Evolutionary conservation across 176 grass and related monocot genomes (phyloP).

Genomic region (Hsuehochloa calcarea): DNA sequence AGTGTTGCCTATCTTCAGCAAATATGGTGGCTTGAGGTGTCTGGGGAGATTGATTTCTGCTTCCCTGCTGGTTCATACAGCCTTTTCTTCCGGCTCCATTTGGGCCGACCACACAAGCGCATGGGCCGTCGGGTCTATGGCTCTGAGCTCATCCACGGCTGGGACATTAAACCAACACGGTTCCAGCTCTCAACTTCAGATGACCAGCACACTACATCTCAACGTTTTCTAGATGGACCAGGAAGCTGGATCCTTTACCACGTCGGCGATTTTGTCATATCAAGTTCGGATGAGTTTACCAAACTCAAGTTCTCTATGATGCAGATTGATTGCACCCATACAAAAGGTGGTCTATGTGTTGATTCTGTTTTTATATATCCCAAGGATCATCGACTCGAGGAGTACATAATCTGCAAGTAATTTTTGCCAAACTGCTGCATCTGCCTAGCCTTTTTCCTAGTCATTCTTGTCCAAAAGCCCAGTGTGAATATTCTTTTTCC

Average conservation of each 20-base stretch:
- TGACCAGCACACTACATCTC: slow-evolving; percentile 46
- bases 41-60: slow-evolving; percentile 64
- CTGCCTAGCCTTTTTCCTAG: not conserved
- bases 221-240: slow-evolving; percentile 37
- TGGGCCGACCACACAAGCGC: slow-evolving; percentile 47
- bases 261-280: slow-evolving; percentile 59
- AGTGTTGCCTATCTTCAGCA: slow-evolving; percentile 78
- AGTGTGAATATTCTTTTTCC: slow-evolving; percentile 26
- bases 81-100: slow-evolving; percentile 69
- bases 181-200: slow-evolving; percentile 76
- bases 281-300: slow-evolving; percentile 39
- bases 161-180: slow-evolving; percentile 68
- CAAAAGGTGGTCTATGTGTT: slow-evolving; percentile 74
- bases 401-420: slow-evolving; percentile 35
- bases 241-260: slow-evolving; percentile 70
- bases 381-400: slow-evolving; percentile 42
- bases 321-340: slow-evolving; percentile 88
- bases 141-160: slow-evolving; percentile 62
- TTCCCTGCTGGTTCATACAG: slow-evolving; percentile 71
- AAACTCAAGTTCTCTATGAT: slow-evolving; percentile 82
- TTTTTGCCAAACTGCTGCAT: slow-evolving; percentile 16
- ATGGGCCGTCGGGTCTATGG: slow-evolving; percentile 46
- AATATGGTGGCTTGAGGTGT: slow-evolving; percentile 84
- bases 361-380: slow-evolving; percentile 66
- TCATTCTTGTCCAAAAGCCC: slow-evolving; percentile 9